Evolutionary conservation across 116 monocot genomes (phyloP), one percentile per base, ranked within the genome.

Genomic region (Dioscorea cayenensis): DNA sequence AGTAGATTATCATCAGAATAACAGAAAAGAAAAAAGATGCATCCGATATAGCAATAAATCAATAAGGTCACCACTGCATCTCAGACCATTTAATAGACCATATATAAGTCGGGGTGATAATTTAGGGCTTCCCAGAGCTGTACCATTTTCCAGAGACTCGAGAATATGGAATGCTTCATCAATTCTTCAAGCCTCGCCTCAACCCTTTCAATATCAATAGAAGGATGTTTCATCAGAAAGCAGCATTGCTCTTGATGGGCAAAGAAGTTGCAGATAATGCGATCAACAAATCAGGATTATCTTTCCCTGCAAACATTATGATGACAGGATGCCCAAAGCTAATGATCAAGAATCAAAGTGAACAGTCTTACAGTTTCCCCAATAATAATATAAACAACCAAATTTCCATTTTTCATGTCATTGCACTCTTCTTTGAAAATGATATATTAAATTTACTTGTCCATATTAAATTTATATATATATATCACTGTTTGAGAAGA

Each of bases 151-250:
- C 28, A 93, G 16, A 65, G 83, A 78, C 77, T 93, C 92, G 66
- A 93, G 86, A 52, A 93, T 77, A 63, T 89, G 86, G 55, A 93
- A 93, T 61, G 92, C 87, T 72, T 89, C 84, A 81, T 93, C 92
- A 35, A 93, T 68, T 75, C 83, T 86, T 66, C 81, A 73, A 65
- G 92, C 78, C 72, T 84, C 68, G 65, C 89, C 92, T 75, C 89
- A 82, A 49, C 89, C 92, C 89, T 92, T 78, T 55, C 55, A 55
- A 16, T 5, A 55, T n/a, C 55, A 55, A 18, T 55, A 55, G 17
- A 55, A 55, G 55, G 3, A 32, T 18, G 16, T 3, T 55, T 55
- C 17, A n/a, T 55, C n/a, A n/a, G 55, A 16, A 16, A 55, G 55
- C 16, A 5, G 55, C 18, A 55, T 16, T 55, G n/a, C 17, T 55